Evolutionary conservation across 441 rosid genomes (phyloP), one percentile per base, ranked within the genome.

Genomic region (Omphalea diandra): DNA sequence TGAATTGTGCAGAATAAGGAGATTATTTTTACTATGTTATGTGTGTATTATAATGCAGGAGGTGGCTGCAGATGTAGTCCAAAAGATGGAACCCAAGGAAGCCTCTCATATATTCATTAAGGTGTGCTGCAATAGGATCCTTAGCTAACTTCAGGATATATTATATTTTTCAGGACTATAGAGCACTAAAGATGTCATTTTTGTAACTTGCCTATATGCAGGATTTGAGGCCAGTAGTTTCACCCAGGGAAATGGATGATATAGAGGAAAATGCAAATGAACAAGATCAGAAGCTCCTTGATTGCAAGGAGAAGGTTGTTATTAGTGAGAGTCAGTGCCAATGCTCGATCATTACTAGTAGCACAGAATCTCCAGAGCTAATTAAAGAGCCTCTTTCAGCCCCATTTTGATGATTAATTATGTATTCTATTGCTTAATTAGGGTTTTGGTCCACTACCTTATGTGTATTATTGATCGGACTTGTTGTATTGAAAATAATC

Each of bases 321-420:
- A 17, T 43, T 11, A 15, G 65, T 18, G 75, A 77, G 40, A 59
- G 31, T 27, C 84, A 84, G 4, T 82, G 82, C 74, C 86, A 80
- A 63, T 82, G 84, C 61, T 58, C 77, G 1, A n/a, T 79, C 47
- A n/a, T 17, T 8, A 4, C 35, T 4, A 33, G 18, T 0, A 4
- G 26, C 0, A 8, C 17, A 26, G 81, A 82, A 10, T 76, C 84
- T 14, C 80, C 77, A 7, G 76, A 78, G 29, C 62, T 68, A 14
- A 10, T 14, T 4, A 80, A 78, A 69, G 88, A 79, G 72, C 86
- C 88, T 0, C 67, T 78, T 33, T 76, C 86, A 0, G 84, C 88
- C 26, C 88, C 88, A 0, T 82, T 84, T 63, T 84, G 73, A 82
- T 65, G 9, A 5, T 52, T 24, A 5, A 53, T 9, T 3, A 24